Base-by-base conservation (phyloP, 176 grass and related monocot species). In the Oryza meyeriana region DNA sequence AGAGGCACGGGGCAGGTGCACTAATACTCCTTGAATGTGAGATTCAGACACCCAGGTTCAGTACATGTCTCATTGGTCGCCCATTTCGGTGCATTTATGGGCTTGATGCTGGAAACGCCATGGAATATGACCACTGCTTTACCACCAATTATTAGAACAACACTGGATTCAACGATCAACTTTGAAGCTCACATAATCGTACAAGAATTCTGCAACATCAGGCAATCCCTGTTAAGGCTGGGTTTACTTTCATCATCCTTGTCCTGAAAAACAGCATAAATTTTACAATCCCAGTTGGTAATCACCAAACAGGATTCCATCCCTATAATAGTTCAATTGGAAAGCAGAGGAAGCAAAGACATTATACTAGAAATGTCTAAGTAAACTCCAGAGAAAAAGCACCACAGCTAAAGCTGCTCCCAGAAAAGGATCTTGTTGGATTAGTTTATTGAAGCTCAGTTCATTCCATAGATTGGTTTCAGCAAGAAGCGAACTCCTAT, bases 151-250 rank as follows among this genome's bases (percentile, higher is more conserved):
- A 20, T 52, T 22, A 52, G 17, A 52, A 52, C 48, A 52, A 52
- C 12, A 52, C 4, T 52, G 48, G 87, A 90, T 42, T 93, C 71
- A 31, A 87, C n/a, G 90, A 0, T 90, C 28, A 72, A 88, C 61
- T 69, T 88, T 30, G 72, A 84, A 45, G 69, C 73, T 88, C 14
- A 1, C 18, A 30, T 85, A 73, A 4, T 73, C 85, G 34, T 85
- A 91, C 78, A 88, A 69, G 78, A 85, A 91, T 36, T 91, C 82
- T 14, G 89, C 69, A 50, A 52, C 84, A 48, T 90, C 84, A 76
- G 90, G 90, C 74, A 92, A 71, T 61, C 28, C 76, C 81, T 87
- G 10, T 0, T 1, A 59, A 89, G 27, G 28, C 74, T 92, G 63
- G 38, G 18, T 80, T n/a, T 17, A 1, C 72, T 61, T 84, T 92